Percentiles rank a stretch among this genome's conserved stretches.
These are phyloP conservation scores for Ascosphaera acerosa DNA, from an alignment of 2,329 filamentous ascomycete genomes.

Conservation along the genomic window DNA sequence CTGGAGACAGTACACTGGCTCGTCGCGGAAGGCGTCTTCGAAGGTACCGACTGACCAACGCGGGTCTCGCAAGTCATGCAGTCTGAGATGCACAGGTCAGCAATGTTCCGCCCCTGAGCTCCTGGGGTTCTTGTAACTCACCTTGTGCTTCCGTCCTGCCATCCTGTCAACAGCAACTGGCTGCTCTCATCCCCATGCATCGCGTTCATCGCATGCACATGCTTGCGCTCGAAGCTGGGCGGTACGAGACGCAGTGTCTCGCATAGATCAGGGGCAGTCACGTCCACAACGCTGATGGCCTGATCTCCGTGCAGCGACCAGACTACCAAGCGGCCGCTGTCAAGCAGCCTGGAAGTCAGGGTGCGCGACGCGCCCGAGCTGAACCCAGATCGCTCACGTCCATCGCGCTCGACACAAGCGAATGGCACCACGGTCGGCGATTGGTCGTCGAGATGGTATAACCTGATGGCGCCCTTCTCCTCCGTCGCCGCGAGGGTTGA, in stretches of 20 bases:
- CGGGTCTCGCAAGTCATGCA: conserved; percentile 34
- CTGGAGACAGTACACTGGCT: conserved; percentile 32
- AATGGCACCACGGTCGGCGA: conserved; percentile 15
- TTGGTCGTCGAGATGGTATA: conserved; percentile 20
- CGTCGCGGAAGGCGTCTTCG: conserved; percentile 30
- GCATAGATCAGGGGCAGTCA: no score
- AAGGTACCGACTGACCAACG: conserved; percentile 24
- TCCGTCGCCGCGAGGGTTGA: conserved; percentile 27
- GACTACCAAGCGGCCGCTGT: neutral
- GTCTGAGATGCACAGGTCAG: conserved; percentile 11
- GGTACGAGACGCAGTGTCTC: no score
- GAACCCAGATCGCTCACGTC: conserved; percentile 3
- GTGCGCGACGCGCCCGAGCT: neutral
- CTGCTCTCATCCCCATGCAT: conserved; percentile 5
- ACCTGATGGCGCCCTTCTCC: conserved; percentile 21
- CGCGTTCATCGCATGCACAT: conserved; percentile 7
- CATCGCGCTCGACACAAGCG: conserved; percentile 8
- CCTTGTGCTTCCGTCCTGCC: conserved; percentile 29
- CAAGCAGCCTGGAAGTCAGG: neutral
- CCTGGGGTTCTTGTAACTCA: no score
- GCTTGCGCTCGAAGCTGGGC: conserved; percentile 8
- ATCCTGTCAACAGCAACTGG: conserved; percentile 32
- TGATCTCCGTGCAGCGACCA: neutral
- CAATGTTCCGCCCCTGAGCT: neutral
- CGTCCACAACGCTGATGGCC: neutral